These are phyloP conservation scores for Phalaenopsis hybrid DNA, from an alignment of 116 monocot species.

Conservation along the genomic window DNA sequence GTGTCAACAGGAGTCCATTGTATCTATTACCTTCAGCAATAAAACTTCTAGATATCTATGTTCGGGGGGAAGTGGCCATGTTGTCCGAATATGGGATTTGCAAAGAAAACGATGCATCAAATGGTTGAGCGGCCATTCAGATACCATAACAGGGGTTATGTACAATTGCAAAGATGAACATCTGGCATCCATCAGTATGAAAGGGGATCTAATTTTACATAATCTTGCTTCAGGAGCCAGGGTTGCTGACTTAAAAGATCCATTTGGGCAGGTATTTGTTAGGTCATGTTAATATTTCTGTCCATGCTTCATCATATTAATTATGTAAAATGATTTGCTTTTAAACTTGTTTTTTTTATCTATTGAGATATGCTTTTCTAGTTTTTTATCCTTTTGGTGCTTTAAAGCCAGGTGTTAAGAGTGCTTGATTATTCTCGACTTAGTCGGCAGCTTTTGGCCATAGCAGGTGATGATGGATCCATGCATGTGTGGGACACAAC, in stretches of 20 bases:
- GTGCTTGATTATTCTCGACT: conserved; percentile 93
- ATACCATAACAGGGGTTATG: conserved; percentile 84
- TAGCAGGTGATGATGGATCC: conserved; percentile 98
- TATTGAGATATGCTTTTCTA: conserved; percentile 7
- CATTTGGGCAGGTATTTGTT: conserved; percentile 79
- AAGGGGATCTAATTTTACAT: conserved; percentile 91
- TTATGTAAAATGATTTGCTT: neutral
- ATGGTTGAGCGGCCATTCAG: conserved; percentile 86
- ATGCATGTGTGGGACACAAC: conserved; percentile 94
- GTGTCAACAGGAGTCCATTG: conserved; percentile 63
- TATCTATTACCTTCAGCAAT: conserved; percentile 79
- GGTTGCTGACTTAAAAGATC: conserved; percentile 84
- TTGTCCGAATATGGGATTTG: conserved; percentile 95
- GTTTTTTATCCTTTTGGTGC: conserved; percentile 17
- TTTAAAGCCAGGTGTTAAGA: conserved; percentile 69
- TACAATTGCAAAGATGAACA: conserved; percentile 96
- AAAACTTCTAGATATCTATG: conserved; percentile 93
- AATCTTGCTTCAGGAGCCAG: conserved; percentile 91
- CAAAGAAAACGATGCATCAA: conserved; percentile 95
- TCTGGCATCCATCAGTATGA: conserved; percentile 88
- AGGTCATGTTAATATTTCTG: neutral
- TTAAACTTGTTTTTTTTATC: neutral
- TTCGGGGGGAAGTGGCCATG: conserved; percentile 78
- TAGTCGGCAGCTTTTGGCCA: conserved; percentile 82
- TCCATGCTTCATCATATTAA: neutral